Percentiles rank a stretch among this genome's conserved stretches.
Conservation (phyloP, 1,284 basidiomycete genomes). For the Pyrrhoderma noxium region DNA sequence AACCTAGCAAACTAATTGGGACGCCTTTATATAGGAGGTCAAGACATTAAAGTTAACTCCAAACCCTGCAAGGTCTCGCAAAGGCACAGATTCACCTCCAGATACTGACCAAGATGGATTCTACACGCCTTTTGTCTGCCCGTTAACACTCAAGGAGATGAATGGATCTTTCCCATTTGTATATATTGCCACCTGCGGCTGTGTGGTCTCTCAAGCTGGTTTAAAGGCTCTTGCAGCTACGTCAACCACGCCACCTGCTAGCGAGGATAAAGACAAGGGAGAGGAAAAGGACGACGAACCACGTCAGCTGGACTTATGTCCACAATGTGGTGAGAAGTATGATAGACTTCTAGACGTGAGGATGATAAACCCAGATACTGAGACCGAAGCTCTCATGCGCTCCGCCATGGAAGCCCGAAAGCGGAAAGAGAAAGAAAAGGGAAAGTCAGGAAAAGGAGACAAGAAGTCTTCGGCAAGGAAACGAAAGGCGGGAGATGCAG, state of each 20-base stretch:
- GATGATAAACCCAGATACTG: conserved; percentile 53
- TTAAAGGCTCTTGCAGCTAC: conserved; percentile 52
- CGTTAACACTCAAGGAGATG: conserved; percentile 89
- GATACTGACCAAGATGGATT: conserved; percentile 32
- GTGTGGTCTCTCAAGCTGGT: conserved; percentile 75
- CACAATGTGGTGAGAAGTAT: conserved; percentile 68
- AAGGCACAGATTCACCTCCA: conserved; percentile 24
- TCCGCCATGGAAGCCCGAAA: conserved; percentile 37
- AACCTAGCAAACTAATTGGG: too few relatives aligned
- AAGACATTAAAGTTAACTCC: conserved; percentile 73
- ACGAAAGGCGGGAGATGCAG: conserved; percentile 9
- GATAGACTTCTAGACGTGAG: conserved; percentile 46
- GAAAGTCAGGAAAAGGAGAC: conserved; percentile 41
- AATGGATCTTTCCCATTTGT: conserved; percentile 84
- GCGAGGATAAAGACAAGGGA: conserved; percentile 20
- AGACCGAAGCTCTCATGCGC: conserved; percentile 51
- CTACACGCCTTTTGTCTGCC: conserved; percentile 74
- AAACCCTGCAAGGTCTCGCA: conserved; percentile 41
- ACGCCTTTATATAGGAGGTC: conserved; percentile 79
- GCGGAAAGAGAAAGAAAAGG: conserved; percentile 39
- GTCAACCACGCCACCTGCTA: conserved; percentile 30
- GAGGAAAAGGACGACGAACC: conserved; percentile 20
- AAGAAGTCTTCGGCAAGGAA: conserved; percentile 46
- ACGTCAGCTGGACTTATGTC: conserved; percentile 51
- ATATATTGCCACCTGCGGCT: conserved; percentile 82